These are phyloP conservation scores for Cladobotryum mycophilum DNA, from an alignment of 2,329 filamentous ascomycete genomes.

Conservation along the genomic window DNA sequence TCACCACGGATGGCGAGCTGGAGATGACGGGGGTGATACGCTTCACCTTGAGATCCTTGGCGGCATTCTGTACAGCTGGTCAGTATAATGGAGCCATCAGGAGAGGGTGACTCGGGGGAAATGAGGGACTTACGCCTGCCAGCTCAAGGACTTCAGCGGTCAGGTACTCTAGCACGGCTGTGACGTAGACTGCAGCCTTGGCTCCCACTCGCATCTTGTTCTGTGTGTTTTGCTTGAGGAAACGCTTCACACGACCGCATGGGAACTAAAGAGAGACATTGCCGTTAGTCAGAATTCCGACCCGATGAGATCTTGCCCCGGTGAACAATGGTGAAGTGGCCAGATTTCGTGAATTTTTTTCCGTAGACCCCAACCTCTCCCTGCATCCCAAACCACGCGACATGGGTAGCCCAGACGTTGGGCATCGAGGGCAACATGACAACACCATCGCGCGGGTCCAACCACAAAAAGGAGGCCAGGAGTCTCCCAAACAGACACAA, in stretches of 20 bases:
- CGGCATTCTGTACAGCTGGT: constrained; percentile 64
- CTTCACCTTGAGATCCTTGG: constrained; percentile 99
- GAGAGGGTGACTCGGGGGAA: background rate
- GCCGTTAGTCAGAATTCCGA: constrained; percentile 1
- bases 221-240: constrained; percentile 97
- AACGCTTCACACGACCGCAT: constrained; percentile 99
- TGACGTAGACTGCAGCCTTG: constrained; percentile 97
- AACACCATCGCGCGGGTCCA: constrained; percentile 7
- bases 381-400: constrained; percentile 6
- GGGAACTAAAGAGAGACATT: constrained; percentile 63
- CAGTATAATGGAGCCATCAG: constrained; percentile 8
- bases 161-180: constrained; percentile 94
- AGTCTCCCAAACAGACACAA: background rate
- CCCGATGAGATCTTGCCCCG: background rate
- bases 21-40: constrained; percentile 94
- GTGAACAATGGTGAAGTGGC: too few species aligned
- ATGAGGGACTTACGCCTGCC: constrained; percentile 62
- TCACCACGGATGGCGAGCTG: constrained; percentile 98
- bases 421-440: constrained; percentile 3
- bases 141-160: constrained; percentile 97
- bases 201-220: constrained; percentile 99
- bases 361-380: constrained; percentile 1
- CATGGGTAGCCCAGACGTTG: background rate
- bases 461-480: background rate
- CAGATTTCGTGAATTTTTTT: background rate